Conservation (phyloP, 441 rosid genomes). For the Arabidopsis hybrid region DNA sequence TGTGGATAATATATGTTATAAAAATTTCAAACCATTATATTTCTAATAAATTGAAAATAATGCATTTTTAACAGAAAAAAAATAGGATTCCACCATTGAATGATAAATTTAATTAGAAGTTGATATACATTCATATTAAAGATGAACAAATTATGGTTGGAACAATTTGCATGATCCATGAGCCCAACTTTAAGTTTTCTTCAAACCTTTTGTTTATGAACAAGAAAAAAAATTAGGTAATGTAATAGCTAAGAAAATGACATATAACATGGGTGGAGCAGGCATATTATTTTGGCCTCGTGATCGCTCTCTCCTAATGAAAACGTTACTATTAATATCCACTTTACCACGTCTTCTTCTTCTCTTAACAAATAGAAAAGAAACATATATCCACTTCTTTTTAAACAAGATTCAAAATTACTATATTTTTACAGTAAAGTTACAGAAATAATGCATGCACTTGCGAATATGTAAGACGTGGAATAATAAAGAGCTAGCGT, state of each 20-base stretch:
- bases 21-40: too few species aligned
- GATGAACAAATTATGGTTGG: too few species aligned
- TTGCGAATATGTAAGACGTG: not conserved
- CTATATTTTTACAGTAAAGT: not conserved
- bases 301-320: not conserved
- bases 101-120: too few species aligned
- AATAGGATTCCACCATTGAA: too few species aligned
- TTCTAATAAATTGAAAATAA: too few species aligned
- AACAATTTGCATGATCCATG: constrained; percentile 6
- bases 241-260: constrained; percentile 7
- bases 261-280: constrained; percentile 17
- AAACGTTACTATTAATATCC: not conserved
- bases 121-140: too few species aligned
- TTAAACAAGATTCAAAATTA: not conserved
- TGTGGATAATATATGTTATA: too few species aligned
- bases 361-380: not conserved
- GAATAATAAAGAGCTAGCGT: not conserved
- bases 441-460: constrained; percentile 10
- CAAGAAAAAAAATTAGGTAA: not conserved
- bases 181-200: not conserved
- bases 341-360: not conserved
- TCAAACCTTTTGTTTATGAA: not conserved
- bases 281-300: not conserved
- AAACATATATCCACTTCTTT: not conserved
- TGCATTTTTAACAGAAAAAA: too few species aligned